phyloP scores from a whole-genome alignment of 805 yeast species.

The Starmerella bombi region DNA sequence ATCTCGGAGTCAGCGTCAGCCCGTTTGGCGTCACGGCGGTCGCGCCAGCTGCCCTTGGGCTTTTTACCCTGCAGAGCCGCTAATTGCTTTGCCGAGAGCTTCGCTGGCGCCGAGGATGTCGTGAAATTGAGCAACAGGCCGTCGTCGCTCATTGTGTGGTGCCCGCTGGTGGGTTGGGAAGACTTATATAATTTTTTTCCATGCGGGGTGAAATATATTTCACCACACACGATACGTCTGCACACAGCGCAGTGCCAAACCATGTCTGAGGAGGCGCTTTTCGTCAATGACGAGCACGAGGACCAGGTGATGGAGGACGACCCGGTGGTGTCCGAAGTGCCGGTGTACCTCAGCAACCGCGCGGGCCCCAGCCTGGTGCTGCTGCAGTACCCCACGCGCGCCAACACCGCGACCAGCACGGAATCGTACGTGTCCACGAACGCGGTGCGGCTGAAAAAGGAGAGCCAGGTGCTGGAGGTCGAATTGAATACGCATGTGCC shows the following conservation, averaged over 20 bases:
- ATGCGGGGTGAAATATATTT: too few relatives aligned
- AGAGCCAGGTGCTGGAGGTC: slow-evolving; percentile 54
- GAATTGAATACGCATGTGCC: slow-evolving; percentile 60
- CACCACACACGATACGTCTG: too few relatives aligned
- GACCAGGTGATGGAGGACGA: neutral
- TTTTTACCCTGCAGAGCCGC: slow-evolving; percentile 18
- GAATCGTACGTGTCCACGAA: neutral
- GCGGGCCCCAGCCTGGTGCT: slow-evolving; percentile 30
- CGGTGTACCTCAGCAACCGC: slow-evolving; percentile 35
- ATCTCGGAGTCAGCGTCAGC: neutral
- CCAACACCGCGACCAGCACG: neutral
- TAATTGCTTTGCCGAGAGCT: slow-evolving; percentile 11
- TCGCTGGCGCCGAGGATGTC: slow-evolving; percentile 27
- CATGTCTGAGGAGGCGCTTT: neutral
- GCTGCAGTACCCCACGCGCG: slow-evolving; percentile 52
- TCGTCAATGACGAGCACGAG: neutral
- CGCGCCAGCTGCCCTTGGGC: slow-evolving; percentile 30
- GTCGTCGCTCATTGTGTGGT: slow-evolving; percentile 32
- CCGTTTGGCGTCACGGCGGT: slow-evolving; percentile 14
- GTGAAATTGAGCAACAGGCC: slow-evolving; percentile 68
- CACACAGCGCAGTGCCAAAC: too few relatives aligned
- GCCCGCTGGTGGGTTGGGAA: neutral
- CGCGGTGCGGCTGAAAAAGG: slow-evolving; percentile 42
- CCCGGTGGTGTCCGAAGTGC: slow-evolving; percentile 40
- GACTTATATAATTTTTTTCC: neutral